Evolutionary conservation across 805 yeast genomes (phyloP), one percentile per base, ranked within the genome.

Genomic region (Yamadazyma paraphyllophila): DNA sequence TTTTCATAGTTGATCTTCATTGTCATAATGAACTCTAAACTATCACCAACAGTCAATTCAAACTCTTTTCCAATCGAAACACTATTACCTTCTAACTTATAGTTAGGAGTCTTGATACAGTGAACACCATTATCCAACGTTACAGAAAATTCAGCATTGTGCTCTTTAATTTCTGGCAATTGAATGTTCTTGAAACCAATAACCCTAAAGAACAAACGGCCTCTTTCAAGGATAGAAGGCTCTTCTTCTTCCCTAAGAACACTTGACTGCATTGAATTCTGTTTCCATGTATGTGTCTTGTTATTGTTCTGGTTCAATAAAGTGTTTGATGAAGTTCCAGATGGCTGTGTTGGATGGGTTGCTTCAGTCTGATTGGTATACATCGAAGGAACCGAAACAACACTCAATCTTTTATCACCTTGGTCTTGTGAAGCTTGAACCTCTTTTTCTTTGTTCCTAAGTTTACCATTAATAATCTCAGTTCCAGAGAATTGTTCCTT

Each of bases 101-200:
- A 74, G 62, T 76, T 72, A 7, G 82, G 77, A 0, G 96, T 88
- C 31, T 82, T 77, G 39, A 88, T 77, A 47, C 88, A 78, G 59
- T 90, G 95, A 32, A 81, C 80, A 5, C 96, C 96, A 60, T 90
- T 90, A 60, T 90, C 97, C 44, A 84, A 65, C 4, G 80, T 76
- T 14, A 82, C 52, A 43, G 76, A 72, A 58, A 80, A 75, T 45
- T 72, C 68, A 1, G 80, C 82, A 14, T 75, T 63, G 40, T 75
- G 76, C 7, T 62, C 60, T 15, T 53, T 56, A 26, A 78, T 52
- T 15, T 76, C 80, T 1, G 82, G 77, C 33, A 83, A 58, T n/a
- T 62, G 60, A 17, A 82, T 54, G 26, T 70, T 71, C 44, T 67
- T 66, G 37, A 81, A 59, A 1, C 75, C 74, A 41, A 74, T 64